Base-by-base conservation (phyloP, 805 yeast genomes). In the Lachancea cidri region DNA sequence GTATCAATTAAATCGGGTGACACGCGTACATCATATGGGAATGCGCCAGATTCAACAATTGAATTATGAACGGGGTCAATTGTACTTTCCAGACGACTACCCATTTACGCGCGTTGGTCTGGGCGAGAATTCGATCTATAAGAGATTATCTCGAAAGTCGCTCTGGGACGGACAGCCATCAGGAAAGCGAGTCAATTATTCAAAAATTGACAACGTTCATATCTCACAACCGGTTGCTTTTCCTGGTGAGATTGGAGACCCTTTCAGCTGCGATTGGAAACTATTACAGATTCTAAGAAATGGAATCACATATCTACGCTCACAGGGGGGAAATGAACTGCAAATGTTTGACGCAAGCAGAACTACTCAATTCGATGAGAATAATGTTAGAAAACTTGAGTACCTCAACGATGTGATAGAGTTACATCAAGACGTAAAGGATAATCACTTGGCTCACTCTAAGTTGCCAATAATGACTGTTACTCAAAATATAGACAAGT, bases 181-280 rank as follows among this genome's bases (percentile, higher is more conserved):
- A 4, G 70, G 77, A 6, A 81, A 81, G 49, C 68, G 77, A 41
- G 47, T 73, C 2, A 68, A 71, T 35, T 81, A 62, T 48, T 65
- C 57, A 5, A 67, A 71, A 44, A 41, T 79, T 5, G 55, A 61
- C 34, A 45, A 59, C 3, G 42, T 52, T 9, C 68, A 56, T 38
- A 41, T 51, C 17, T 56, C 48, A 17, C 46, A 41, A 2, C 43
- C 57, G 9, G 57, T 58, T 2, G 35, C 57, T 3, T 49, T 43
- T 14, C 52, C 53, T 5, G 85, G 84, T 17, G 89, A 83, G 49
- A 46, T 74, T 2, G 82, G 87, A 11, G 71, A 72, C 42, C 79
- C 84, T 24, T 81, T 81, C 52, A 74, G 74, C 22, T 77, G 84
- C 53, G 96, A 88, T 54, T 89, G 96, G 96, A 67, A 73, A 38